These are phyloP conservation scores for Phytophthora megakarya DNA, from an alignment of 352 stramenopile species.

Conservation along the genomic window DNA sequence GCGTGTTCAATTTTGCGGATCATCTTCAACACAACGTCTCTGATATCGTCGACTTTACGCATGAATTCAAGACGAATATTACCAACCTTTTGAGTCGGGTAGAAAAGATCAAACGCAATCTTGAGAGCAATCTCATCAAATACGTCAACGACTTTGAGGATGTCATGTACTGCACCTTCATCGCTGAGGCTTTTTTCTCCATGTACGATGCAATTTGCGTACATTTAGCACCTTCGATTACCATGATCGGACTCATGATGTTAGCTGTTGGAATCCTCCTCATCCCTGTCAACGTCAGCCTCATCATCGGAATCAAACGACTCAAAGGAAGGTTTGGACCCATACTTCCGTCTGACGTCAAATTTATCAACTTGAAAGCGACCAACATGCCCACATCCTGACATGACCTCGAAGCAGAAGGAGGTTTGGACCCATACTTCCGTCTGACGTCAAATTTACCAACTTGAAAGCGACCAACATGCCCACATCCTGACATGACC, in stretches of 20 bases:
- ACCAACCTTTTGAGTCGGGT: constrained; percentile 37
- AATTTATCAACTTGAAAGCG: background rate
- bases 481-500: background rate
- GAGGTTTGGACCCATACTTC: constrained; percentile 23
- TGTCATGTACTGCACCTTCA: constrained; percentile 64
- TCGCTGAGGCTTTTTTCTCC: constrained; percentile 42
- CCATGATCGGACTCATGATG: constrained; percentile 74
- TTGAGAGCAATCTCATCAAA: constrained; percentile 53
- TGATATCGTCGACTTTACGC: constrained; percentile 38
- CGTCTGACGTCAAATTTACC: background rate
- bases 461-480: background rate
- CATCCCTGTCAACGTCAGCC: constrained; percentile 59
- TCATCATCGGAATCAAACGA: constrained; percentile 62
- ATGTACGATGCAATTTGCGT: constrained; percentile 57
- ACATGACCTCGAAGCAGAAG: too few relatives aligned
- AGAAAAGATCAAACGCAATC: constrained; percentile 41
- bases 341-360: background rate
- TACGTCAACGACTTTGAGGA: constrained; percentile 58
- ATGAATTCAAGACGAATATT: constrained; percentile 54
- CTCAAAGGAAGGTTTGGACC: constrained; percentile 48
- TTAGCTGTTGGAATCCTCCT: constrained; percentile 58
- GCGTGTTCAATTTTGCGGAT: constrained; percentile 40
- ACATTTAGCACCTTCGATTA: constrained; percentile 58
- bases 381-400: background rate
- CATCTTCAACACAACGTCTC: constrained; percentile 49